A percentile compares a stretch with the other conserved stretches of the same genome.
Conservation (phyloP, 1,284 basidiomycete species). For the Ustilago hordei region DNA sequence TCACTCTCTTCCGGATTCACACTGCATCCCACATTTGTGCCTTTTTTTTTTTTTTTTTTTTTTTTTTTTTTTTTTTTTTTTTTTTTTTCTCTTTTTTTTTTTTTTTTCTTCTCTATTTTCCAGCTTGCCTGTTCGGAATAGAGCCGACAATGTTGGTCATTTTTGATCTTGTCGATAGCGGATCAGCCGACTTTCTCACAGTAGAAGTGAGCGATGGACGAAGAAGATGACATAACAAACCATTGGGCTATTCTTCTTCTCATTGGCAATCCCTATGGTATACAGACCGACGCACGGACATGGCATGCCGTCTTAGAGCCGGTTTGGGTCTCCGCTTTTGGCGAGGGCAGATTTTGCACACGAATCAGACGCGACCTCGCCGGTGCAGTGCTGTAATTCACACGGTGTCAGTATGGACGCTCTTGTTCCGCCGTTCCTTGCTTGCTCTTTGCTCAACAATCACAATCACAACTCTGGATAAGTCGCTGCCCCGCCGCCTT, state of each 20-base stretch:
- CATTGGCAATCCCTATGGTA: neutral
- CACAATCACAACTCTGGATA: neutral
- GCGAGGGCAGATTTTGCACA: neutral
- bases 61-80: too few relatives aligned
- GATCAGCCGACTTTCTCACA: neutral
- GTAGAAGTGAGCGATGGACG: too few relatives aligned
- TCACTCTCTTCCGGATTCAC: neutral
- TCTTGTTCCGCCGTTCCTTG: neutral
- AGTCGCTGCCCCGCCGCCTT: neutral
- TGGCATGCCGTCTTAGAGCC: neutral
- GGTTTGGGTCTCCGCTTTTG: constrained; percentile 2
- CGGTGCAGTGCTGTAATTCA: neutral
- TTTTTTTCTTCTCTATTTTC: too few relatives aligned
- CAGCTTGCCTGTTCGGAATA: neutral
- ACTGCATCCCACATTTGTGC: neutral
- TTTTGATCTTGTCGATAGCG: neutral
- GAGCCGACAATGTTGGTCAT: neutral
- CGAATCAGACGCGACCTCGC: neutral
- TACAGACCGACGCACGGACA: neutral
- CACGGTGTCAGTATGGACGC: neutral
- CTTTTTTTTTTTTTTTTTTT: too few relatives aligned
- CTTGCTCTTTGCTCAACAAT: constrained; percentile 1
- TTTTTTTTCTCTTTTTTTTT: too few relatives aligned
- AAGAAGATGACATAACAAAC: neutral
- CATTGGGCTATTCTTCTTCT: neutral